Conservation (phyloP, 139 green algal species). For the Micromonas commoda region DNA sequence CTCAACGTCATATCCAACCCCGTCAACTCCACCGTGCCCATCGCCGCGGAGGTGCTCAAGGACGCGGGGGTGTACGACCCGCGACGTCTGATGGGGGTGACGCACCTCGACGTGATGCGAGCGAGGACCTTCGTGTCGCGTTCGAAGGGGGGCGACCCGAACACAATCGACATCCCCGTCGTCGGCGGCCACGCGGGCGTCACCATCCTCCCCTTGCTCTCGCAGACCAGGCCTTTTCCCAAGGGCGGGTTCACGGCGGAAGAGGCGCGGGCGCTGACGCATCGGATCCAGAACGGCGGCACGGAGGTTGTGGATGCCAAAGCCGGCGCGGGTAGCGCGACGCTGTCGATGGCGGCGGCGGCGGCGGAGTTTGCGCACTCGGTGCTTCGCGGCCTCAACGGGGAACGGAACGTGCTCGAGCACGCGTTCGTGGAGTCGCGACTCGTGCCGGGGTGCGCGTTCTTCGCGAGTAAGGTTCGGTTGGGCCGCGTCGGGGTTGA, state of each 20-base stretch:
- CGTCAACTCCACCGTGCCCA: constrained; percentile 97
- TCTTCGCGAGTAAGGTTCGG: constrained; percentile 77
- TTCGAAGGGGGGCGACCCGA: constrained; percentile 59
- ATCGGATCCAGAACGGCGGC: constrained; percentile 88
- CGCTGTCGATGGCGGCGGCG: constrained; percentile 97
- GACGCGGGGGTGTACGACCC: constrained; percentile 63
- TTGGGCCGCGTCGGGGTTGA: constrained; percentile 69
- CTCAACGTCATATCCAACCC: constrained; percentile 93
- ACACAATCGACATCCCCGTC: constrained; percentile 87
- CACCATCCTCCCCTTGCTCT: constrained; percentile 98
- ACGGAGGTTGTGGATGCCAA: constrained; percentile 95
- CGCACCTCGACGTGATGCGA: constrained; percentile 84
- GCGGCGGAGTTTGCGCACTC: constrained; percentile 90
- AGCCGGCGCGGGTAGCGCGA: constrained; percentile 81
- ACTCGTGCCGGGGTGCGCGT: constrained; percentile 68
- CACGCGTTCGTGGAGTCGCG: constrained; percentile 85
- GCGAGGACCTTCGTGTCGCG: constrained; percentile 54
- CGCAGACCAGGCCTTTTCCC: constrained; percentile 70
- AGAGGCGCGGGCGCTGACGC: constrained; percentile 70
- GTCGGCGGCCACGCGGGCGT: constrained; percentile 93
- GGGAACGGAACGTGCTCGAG: constrained; percentile 69
- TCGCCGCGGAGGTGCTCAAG: constrained; percentile 90
- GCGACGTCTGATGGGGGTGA: constrained; percentile 47
- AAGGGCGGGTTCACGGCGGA: constrained; percentile 67
- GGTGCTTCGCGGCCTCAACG: constrained; percentile 85